Conservation (phyloP, 768 basidiomycete genomes). For the Xerocomus potaroensis region DNA sequence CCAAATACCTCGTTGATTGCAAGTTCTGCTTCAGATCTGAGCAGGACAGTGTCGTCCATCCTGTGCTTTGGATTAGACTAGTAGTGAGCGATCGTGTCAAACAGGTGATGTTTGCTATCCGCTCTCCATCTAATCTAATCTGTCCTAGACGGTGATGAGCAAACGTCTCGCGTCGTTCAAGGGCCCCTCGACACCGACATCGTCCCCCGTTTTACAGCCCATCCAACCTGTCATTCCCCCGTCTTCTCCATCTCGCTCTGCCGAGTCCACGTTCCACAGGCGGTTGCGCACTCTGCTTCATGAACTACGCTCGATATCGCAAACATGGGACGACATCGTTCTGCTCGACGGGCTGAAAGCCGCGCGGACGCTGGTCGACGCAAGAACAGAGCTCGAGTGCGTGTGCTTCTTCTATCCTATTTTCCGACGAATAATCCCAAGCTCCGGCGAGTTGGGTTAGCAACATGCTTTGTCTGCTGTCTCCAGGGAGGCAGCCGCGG, state of each 20-base stretch:
- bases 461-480: constrained; percentile 57
- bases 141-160: constrained; percentile 33
- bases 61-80: no score
- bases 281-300: constrained; percentile 65
- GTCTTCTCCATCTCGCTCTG: constrained; percentile 39
- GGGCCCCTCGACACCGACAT: constrained; percentile 71
- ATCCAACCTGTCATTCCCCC: constrained; percentile 33
- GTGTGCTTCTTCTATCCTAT: constrained; percentile 22
- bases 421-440: neutral
- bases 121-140: constrained; percentile 27
- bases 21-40: constrained; percentile 31
- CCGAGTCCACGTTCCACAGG: constrained; percentile 79
- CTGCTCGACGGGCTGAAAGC: constrained; percentile 75
- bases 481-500: constrained; percentile 49
- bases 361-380: constrained; percentile 66
- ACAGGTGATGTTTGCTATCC: no score
- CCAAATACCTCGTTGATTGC: constrained; percentile 25
- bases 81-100: no score
- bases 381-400: constrained; percentile 83
- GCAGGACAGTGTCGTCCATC: constrained; percentile 28
- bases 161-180: constrained; percentile 71
- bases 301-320: constrained; percentile 57
- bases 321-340: constrained; percentile 83
- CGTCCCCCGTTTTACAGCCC: constrained; percentile 55
- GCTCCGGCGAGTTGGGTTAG: constrained; percentile 30